Base-by-base conservation (phyloP, 768 basidiomycete species). In the Leccinum rimulosum region DNA sequence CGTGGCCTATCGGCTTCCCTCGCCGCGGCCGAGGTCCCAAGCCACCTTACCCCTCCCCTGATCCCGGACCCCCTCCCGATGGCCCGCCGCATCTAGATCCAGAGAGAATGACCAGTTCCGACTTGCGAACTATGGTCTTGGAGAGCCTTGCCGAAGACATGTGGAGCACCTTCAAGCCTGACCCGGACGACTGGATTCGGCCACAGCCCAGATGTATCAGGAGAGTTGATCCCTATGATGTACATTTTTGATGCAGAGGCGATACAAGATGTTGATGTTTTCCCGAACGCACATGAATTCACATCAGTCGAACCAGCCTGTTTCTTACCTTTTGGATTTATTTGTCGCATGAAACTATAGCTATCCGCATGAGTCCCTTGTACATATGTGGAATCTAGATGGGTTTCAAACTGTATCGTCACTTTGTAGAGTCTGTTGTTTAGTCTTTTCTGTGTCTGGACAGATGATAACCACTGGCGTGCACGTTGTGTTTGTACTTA, bases 181-280 rank as follows among this genome's bases (percentile, higher is more conserved):
- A 17, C 1, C 27, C 40, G 1, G 59, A 64, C 4, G 69, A 66
- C 2, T 68, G 69, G 69, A 36, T 61, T 12, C 63, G 54, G 12
- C 68, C 69, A 15, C 61, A 66, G 17, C 69, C 68, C 1, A 69
- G 36, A 40, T 70, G 68, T 36, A 38, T 69, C 15, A 59, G 52
- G 36, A 56, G 58, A 17, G 0, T 61, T 48, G 22, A 17, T n/a
- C 61, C 66, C 11, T 66, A 60, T 7, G 7, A 14, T 0, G 17
- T 58, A 12, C 56, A 6, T 3, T 33, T 3, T 3, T n/a, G 0
- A 40, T 4, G 17, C 38, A 7, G 17, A 40, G 36, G 36, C 15
- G 15, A 17, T 40, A 8, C 17, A 40, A 40, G 38, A 17, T 40
- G 38, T 40, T 38, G 15, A 38, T 7, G 6, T 38, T n/a, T 40